phyloP scores from a whole-genome alignment of 1,284 basidiomycete genomes.

The Heliocybe sulcata region DNA sequence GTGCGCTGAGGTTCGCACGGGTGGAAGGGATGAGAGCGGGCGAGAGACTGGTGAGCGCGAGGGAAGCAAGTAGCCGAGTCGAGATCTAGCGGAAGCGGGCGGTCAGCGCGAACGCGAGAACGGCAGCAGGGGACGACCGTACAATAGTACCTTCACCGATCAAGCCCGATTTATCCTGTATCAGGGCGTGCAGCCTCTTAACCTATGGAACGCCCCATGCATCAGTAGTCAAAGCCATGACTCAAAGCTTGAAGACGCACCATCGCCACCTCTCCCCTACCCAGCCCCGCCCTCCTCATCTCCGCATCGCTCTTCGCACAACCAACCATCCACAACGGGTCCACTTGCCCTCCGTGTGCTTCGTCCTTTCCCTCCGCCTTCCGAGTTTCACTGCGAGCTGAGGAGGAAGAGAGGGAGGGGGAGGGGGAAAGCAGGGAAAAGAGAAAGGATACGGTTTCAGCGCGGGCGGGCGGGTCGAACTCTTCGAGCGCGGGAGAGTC shows the following conservation, averaged over 20 bases:
- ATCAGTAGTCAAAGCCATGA: neutral
- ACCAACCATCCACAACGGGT: too few species aligned
- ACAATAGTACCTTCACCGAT: conserved; percentile 23
- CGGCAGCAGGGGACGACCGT: neutral
- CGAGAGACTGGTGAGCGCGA: conserved; percentile 30
- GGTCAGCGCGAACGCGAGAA: too few species aligned
- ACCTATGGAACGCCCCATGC: conserved; percentile 24
- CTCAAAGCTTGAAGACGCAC: conserved; percentile 24
- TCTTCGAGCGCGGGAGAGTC: conserved; percentile 47
- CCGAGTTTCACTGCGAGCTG: too few species aligned
- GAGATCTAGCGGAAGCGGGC: too few species aligned
- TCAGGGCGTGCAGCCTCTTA: conserved; percentile 33
- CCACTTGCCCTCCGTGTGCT: too few species aligned
- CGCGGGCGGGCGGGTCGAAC: conserved; percentile 33
- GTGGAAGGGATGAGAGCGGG: conserved; percentile 25
- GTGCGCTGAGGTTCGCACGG: conserved; percentile 20
- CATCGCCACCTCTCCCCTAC: conserved; percentile 37
- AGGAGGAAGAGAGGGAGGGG: too few species aligned
- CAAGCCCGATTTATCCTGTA: conserved; percentile 38
- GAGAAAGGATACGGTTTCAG: conserved; percentile 39
- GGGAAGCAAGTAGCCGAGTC: conserved; percentile 44
- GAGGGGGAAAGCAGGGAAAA: conserved; percentile 18
- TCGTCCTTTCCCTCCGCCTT: conserved; percentile 51
- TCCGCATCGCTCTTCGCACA: conserved; percentile 29
- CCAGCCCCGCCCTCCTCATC: conserved; percentile 35